These are phyloP conservation scores for Colletotrichum tropicicola DNA, from an alignment of 2,329 filamentous ascomycete genomes.

Conservation along the genomic window DNA sequence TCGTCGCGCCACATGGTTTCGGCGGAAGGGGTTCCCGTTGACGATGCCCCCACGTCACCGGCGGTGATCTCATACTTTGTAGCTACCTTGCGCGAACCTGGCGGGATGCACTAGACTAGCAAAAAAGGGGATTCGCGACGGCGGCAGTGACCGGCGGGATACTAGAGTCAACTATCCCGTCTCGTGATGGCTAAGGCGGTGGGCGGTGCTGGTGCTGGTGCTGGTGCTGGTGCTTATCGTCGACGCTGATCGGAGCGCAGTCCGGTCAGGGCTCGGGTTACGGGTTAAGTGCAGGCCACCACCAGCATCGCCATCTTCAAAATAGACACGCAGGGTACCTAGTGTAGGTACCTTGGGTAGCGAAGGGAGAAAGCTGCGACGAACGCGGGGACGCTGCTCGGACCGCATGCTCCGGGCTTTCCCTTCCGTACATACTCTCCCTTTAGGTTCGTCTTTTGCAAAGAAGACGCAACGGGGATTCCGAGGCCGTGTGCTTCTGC, in stretches of 20 bases:
- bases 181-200: not conserved
- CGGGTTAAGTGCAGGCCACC: too few relatives aligned
- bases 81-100: not conserved
- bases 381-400: not conserved
- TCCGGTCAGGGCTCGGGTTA: not conserved
- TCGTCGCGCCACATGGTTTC: not conserved
- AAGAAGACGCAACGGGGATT: not conserved
- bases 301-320: not conserved
- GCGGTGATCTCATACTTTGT: constrained; percentile 1
- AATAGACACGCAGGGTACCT: not conserved
- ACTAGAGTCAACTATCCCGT: not conserved
- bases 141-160: not conserved
- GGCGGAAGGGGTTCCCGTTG: not conserved
- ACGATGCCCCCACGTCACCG: constrained; percentile 12
- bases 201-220: not conserved
- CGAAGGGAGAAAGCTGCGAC: not conserved
- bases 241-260: constrained; percentile 2
- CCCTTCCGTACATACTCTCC: too few relatives aligned
- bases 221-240: not conserved
- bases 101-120: not conserved
- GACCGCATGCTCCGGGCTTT: not conserved
- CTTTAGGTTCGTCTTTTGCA: constrained; percentile 2
- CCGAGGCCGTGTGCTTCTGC: constrained; percentile 2
- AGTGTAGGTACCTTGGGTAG: too few relatives aligned
- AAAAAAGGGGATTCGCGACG: not conserved